Evolutionary conservation across 495 filamentous ascomycete species (phyloP).

Genomic region (Neurospora terricola): DNA sequence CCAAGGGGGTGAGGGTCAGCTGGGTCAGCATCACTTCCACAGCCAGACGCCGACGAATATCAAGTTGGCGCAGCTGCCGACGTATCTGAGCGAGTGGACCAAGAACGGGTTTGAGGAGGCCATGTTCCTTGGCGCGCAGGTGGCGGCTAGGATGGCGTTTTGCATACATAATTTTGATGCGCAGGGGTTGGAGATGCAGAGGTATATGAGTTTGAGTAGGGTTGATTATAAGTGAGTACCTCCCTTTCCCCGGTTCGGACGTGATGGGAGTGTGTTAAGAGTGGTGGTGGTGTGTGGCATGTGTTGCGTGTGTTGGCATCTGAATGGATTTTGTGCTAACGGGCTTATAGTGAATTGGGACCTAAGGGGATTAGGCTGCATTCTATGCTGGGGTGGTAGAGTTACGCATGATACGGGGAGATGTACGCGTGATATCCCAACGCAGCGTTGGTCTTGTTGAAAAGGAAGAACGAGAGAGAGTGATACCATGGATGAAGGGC

Average conservation of each 20-base stretch:
- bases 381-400: constrained; percentile 28
- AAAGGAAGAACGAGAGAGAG: neutral
- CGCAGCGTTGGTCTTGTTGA: neutral
- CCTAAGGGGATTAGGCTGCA: constrained; percentile 32
- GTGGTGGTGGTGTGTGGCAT: no score
- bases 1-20: constrained; percentile 9
- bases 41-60: constrained; percentile 84
- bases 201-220: constrained; percentile 34
- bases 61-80: constrained; percentile 65
- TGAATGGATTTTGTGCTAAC: no score
- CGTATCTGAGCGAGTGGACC: constrained; percentile 92
- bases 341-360: constrained; percentile 33
- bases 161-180: constrained; percentile 39
- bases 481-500: neutral
- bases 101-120: constrained; percentile 70
- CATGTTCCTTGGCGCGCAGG: constrained; percentile 72
- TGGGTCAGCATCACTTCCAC: constrained; percentile 56
- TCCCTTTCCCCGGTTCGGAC: no score
- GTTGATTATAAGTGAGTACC: constrained; percentile 43
- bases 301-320: no score
- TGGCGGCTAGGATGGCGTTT: constrained; percentile 66
- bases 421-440: neutral
- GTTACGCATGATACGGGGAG: neutral
- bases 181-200: constrained; percentile 27
- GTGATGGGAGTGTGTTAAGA: no score